Evolutionary conservation across 1,139 yeast genomes (phyloP).

Genomic region (Kodamaea arcana): DNA sequence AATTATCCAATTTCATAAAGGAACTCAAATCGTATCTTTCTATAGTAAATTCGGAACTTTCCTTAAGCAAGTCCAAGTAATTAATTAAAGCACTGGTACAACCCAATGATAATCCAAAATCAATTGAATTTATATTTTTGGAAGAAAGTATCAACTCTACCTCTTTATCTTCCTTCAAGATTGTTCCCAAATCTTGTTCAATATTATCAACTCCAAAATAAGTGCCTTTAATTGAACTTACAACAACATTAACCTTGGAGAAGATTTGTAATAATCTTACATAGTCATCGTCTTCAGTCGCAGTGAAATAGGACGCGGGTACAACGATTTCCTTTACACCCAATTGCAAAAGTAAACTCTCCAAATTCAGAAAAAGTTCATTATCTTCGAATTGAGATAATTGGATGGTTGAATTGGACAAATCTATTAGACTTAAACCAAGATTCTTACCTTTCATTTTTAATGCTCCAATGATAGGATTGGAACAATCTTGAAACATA

Average conservation of each 20-base stretch:
- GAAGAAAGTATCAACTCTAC: conserved; percentile 57
- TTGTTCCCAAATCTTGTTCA: conserved; percentile 67
- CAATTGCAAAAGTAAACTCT: conserved; percentile 77
- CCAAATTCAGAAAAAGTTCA: conserved; percentile 81
- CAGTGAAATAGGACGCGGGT: conserved; percentile 39
- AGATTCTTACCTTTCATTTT: conserved; percentile 56
- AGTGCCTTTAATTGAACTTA: conserved; percentile 54
- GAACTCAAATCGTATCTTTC: conserved; percentile 66
- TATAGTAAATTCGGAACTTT: conserved; percentile 50
- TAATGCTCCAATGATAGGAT: conserved; percentile 74
- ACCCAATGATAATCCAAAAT: conserved; percentile 30
- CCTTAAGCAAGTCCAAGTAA: conserved; percentile 60
- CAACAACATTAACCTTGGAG: conserved; percentile 66
- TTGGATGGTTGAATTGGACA: conserved; percentile 61
- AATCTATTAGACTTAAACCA: conserved; percentile 81
- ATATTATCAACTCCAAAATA: conserved; percentile 60
- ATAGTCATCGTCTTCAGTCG: conserved; percentile 26
- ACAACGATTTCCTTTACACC: conserved; percentile 84
- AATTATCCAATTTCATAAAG: conserved; percentile 84
- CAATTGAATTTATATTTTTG: conserved; percentile 44
- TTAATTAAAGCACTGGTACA: conserved; percentile 61
- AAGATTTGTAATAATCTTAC: conserved; percentile 58
- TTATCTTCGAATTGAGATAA: conserved; percentile 81
- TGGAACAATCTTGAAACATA: conserved; percentile 52
- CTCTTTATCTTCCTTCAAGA: conserved; percentile 33